phyloP scores from a whole-genome alignment of 1,284 basidiomycete species.

The Trametes sp. region DNA sequence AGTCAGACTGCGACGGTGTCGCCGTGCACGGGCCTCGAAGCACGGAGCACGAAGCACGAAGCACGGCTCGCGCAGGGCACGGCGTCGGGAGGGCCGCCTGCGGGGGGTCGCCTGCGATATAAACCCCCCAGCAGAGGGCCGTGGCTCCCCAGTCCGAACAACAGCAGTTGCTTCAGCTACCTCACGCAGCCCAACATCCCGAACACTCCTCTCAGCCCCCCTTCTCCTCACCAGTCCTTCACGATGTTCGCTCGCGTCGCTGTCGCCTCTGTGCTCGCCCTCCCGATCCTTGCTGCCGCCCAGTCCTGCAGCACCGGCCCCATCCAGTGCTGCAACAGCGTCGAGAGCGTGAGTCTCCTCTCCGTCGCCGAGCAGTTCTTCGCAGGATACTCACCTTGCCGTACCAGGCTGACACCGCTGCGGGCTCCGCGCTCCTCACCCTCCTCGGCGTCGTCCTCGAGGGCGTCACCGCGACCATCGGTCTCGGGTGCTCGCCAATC shows the following conservation, averaged over 20 bases:
- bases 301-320: conserved; percentile 28
- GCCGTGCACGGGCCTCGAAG: conserved; percentile 9
- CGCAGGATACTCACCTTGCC: neutral
- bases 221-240: conserved; percentile 10
- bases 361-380: neutral
- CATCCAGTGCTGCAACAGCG: conserved; percentile 31
- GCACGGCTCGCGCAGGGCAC: too few species aligned
- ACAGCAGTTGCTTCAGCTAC: conserved; percentile 19
- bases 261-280: conserved; percentile 26
- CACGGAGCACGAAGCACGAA: too few species aligned
- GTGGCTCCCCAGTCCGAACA: conserved; percentile 21
- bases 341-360: conserved; percentile 18
- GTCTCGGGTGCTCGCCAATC: conserved; percentile 29
- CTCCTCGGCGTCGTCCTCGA: conserved; percentile 26
- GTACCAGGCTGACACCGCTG: conserved; percentile 17
- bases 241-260: conserved; percentile 28
- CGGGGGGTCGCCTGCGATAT: conserved; percentile 8
- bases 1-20: neutral
- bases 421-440: conserved; percentile 14
- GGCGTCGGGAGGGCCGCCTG: neutral
- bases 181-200: conserved; percentile 20
- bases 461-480: conserved; percentile 20
- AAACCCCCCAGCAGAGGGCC: conserved; percentile 4
- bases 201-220: conserved; percentile 4
- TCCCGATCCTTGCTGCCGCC: conserved; percentile 33